Evolutionary conservation across 108 stramenopile genomes (phyloP).

Genomic region (Aurantiochytrium sp.): DNA sequence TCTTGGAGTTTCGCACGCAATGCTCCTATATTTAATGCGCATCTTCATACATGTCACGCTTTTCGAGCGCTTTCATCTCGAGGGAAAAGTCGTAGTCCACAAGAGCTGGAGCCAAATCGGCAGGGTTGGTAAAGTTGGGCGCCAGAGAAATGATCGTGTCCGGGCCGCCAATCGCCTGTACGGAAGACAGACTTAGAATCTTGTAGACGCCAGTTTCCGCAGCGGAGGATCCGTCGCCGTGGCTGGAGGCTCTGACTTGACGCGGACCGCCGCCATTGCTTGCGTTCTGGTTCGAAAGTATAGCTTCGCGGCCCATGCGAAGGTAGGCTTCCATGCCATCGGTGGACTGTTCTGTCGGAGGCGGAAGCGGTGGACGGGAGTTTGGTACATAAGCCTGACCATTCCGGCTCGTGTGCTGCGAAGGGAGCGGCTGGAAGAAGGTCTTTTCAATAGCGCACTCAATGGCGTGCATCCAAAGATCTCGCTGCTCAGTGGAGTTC

Average conservation of each 20-base stretch:
- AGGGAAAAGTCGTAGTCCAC: neutral
- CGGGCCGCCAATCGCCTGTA: neutral
- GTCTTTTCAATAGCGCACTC: neutral
- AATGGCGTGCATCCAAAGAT: conserved; percentile 13
- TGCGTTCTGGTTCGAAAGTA: neutral
- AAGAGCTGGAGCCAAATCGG: neutral
- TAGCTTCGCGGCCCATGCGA: neutral
- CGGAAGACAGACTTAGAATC: neutral
- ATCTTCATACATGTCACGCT: neutral
- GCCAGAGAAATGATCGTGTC: neutral
- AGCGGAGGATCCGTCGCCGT: neutral
- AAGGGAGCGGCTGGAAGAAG: conserved; percentile 5
- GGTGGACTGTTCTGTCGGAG: neutral
- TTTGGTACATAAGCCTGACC: neutral
- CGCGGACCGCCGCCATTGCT: too few relatives aligned
- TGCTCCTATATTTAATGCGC: too few relatives aligned
- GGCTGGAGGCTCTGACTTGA: neutral
- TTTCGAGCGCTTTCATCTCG: neutral
- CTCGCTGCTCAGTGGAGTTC: neutral
- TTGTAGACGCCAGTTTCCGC: neutral
- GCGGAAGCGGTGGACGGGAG: neutral
- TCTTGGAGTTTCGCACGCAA: too few relatives aligned
- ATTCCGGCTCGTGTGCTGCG: neutral
- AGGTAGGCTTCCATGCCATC: neutral
- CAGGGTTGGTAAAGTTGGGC: neutral